Conservation (phyloP, 768 basidiomycete genomes). For the Ramaria rubella region DNA sequence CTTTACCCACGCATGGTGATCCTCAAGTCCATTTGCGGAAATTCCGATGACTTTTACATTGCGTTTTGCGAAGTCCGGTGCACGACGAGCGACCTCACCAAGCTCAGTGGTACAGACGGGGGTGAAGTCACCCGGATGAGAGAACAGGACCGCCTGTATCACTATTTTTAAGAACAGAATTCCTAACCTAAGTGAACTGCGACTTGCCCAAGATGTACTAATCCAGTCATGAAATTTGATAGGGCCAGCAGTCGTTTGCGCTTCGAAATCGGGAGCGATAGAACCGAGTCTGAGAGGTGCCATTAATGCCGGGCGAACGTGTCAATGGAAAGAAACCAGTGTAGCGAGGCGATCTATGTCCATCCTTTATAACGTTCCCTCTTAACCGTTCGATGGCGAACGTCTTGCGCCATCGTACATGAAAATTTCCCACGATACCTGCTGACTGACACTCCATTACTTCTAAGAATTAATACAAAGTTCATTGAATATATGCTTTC, state of each 20-base stretch:
- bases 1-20: slow-evolving; percentile 82
- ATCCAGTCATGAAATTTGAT: slow-evolving; percentile 96
- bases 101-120: slow-evolving; percentile 96
- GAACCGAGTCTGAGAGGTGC: slow-evolving; percentile 66
- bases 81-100: slow-evolving; percentile 87
- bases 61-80: slow-evolving; percentile 77
- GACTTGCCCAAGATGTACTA: slow-evolving; percentile 74
- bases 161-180: neutral
- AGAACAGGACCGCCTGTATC: slow-evolving; percentile 79
- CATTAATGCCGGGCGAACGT: neutral
- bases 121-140: slow-evolving; percentile 91
- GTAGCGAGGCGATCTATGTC: no score
- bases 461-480: neutral
- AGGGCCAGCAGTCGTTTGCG: slow-evolving; percentile 76
- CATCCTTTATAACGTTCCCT: no score
- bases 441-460: neutral
- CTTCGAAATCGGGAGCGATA: slow-evolving; percentile 87
- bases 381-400: neutral
- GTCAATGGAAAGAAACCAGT: no score
- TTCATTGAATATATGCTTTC: neutral
- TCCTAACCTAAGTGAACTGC: neutral
- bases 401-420: neutral
- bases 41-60: slow-evolving; percentile 92
- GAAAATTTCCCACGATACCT: neutral
- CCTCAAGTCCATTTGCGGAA: slow-evolving; percentile 81